phyloP scores from a whole-genome alignment of 768 basidiomycete species.

The Tricholoma bakamatsutake region DNA sequence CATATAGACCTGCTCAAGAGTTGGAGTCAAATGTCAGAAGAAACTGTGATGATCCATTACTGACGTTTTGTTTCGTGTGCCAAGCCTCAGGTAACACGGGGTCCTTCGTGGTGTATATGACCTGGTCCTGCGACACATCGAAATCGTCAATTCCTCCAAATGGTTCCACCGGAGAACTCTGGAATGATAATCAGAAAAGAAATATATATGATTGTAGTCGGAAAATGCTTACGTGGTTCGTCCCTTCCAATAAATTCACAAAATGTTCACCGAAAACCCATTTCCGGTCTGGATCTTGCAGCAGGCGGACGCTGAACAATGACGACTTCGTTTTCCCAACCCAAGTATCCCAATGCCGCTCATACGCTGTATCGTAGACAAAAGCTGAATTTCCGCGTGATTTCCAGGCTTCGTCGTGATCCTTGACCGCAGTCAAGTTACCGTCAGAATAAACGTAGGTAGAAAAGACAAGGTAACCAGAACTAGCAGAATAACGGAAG shows the following conservation, averaged over 20 bases:
- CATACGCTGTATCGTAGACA: constrained; percentile 65
- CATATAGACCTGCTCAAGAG: constrained; percentile 53
- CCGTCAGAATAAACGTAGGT: constrained; percentile 77
- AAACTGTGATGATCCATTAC: not conserved
- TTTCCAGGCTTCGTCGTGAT: constrained; percentile 68
- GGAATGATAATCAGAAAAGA: constrained; percentile 2
- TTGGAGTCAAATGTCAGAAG: not conserved
- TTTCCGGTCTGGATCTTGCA: constrained; percentile 37
- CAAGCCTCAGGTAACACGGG: constrained; percentile 67
- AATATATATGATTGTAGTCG: not conserved
- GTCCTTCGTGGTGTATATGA: constrained; percentile 86
- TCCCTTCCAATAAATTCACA: constrained; percentile 57
- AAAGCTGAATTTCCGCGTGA: constrained; percentile 66
- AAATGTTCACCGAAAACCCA: constrained; percentile 53
- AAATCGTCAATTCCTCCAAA: constrained; percentile 85
- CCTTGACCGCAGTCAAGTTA: constrained; percentile 58
- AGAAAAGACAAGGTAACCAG: constrained; percentile 74
- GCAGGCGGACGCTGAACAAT: constrained; percentile 64
- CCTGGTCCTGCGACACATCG: constrained; percentile 58
- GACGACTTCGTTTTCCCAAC: constrained; percentile 62
- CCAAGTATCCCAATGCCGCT: constrained; percentile 82
- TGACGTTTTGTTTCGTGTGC: constrained; percentile 88
- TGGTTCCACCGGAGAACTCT: constrained; percentile 77
- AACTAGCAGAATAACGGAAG: constrained; percentile 57
- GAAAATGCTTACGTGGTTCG: constrained; percentile 52